Conservation (phyloP, 306 rosid genomes). For the Citrullus amarus region DNA sequence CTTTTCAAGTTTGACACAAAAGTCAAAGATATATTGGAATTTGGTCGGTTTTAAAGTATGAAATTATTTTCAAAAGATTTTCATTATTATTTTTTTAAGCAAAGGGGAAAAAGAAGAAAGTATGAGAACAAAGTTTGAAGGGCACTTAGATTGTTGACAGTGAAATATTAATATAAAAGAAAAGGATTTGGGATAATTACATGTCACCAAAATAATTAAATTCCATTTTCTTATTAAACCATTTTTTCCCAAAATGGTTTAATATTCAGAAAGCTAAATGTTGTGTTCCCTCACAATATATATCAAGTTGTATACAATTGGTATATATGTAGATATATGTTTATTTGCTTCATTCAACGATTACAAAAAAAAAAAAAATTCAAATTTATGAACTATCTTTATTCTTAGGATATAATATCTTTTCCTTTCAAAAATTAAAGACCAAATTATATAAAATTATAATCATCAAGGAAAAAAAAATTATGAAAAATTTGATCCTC, state of each 20-base stretch:
- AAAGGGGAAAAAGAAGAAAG: slow-evolving; percentile 24
- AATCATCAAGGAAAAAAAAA: too few species aligned
- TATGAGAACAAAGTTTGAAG: slow-evolving; percentile 17
- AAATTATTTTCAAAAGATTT: neutral
- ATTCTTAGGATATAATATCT: too few species aligned
- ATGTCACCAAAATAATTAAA: slow-evolving; percentile 35
- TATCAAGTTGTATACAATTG: too few species aligned
- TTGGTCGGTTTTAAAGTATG: slow-evolving; percentile 6
- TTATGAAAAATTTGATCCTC: too few species aligned
- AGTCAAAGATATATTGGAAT: neutral
- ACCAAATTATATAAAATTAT: too few species aligned
- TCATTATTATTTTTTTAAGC: slow-evolving; percentile 65
- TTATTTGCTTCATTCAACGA: too few species aligned
- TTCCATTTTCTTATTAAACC: neutral
- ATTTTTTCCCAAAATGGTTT: neutral
- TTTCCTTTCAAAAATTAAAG: too few species aligned
- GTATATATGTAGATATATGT: too few species aligned
- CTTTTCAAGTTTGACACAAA: neutral
- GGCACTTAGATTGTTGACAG: slow-evolving; percentile 16
- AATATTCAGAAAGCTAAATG: too few species aligned
- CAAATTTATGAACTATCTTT: too few species aligned
- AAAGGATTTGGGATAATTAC: slow-evolving; percentile 40
- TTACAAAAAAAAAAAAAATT: too few species aligned
- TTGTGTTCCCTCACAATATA: too few species aligned
- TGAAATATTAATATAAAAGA: slow-evolving; percentile 26